Evolutionary conservation across 257 asterid species (phyloP).

Genomic region (Solanum piurae): DNA sequence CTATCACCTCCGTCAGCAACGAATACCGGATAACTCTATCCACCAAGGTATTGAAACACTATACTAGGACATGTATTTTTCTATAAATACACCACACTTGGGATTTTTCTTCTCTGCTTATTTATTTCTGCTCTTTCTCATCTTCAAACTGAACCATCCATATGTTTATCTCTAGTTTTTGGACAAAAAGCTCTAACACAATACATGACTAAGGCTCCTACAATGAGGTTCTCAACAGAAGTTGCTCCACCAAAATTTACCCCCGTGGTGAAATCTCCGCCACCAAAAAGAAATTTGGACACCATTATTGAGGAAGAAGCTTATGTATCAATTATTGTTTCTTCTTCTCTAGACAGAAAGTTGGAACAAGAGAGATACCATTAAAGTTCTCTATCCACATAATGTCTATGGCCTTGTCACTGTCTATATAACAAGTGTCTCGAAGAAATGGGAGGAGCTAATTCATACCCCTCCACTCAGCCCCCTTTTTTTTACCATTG

Average conservation of each 20-base stretch:
- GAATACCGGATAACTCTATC: neutral
- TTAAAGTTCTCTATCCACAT: constrained; percentile 8
- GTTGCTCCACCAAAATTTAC: constrained; percentile 45
- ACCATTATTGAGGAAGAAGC: constrained; percentile 54
- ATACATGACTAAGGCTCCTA: constrained; percentile 29
- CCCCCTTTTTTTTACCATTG: neutral
- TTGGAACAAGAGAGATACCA: constrained; percentile 4
- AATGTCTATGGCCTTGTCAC: neutral
- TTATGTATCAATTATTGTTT: constrained; percentile 13
- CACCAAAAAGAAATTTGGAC: constrained; percentile 26
- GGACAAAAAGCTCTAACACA: neutral
- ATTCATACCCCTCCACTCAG: neutral
- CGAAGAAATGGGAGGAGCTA: neutral
- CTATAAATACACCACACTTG: constrained; percentile 11
- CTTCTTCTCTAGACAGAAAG: neutral
- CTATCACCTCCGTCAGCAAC: neutral
- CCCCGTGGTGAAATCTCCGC: constrained; percentile 28
- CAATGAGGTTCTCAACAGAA: constrained; percentile 32
- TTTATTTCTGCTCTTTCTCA: neutral
- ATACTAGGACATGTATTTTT: constrained; percentile 6
- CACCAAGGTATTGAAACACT: neutral
- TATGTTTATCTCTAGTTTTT: neutral
- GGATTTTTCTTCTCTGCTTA: neutral
- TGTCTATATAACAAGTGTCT: neutral
- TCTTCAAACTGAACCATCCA: neutral